Base-by-base conservation (phyloP, 768 basidiomycete genomes). In the Leccinum boreale region DNA sequence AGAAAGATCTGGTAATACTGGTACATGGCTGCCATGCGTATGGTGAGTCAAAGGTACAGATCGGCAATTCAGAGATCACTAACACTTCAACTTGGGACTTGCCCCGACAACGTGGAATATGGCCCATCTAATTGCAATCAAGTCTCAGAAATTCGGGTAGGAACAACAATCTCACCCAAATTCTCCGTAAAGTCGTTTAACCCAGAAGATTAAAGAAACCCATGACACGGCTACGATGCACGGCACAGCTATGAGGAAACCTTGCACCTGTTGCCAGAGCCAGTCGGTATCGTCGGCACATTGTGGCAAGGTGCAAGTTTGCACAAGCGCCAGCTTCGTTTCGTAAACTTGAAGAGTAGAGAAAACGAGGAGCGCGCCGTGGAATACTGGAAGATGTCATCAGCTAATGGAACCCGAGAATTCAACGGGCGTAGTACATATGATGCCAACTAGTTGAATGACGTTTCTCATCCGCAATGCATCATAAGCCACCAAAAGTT, bases 61-160 rank as follows among this genome's bases (percentile, higher is more conserved):
- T 12, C 57, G 8, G 7, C 10, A 21, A 52, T 11, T 44, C 42
- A 23, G 24, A 57, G 15, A 45, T 50, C 15, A 70, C 85, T 57
- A 61, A 91, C 92, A 82, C 74, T 93, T 93, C 82, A 90, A 85
- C 64, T 80, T 87, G 9, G 89, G 90, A 65, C 92, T 90, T 17
- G 92, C 92, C 31, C 90, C 91, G 21, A 93, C 90, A 35, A 90
- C 85, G 66, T 92, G 92, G 77, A 94, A 94, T 67, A 94, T 89
- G 42, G 89, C 90, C 92, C 92, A 94, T 46, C 91, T 92, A 60
- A 53, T 52, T 9, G 56, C 47, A 50, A 58, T 62, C 42, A 61
- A 52, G 17, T n/a, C 17, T 55, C 24, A 10, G 4, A 12, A 10
- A 50, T 31, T 24, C 33, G 6, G 10, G 31, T n/a, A 57, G 6